These are phyloP conservation scores for Sorghum bicolor DNA, from an alignment of 176 grass and related monocot genomes.

Conservation along the genomic window Sorghum_bicolor_NCBIv3 NC_012870.2:56550001-56550500, in stretches of 20 bases:
- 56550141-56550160: not conserved
- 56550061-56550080: not conserved
- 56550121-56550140: not conserved
- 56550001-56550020: not conserved
- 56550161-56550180: not conserved
- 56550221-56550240: not conserved
- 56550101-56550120: not conserved
- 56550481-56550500: slow-evolving; percentile 94
- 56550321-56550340: slow-evolving; percentile 66
- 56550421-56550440: slow-evolving; percentile 90
- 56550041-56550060: not conserved
- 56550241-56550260: not conserved
- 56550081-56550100: no score
- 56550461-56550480: slow-evolving; percentile 84
- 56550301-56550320: slow-evolving; percentile 70
- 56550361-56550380: slow-evolving; percentile 98
- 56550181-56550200: no score
- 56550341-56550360: slow-evolving; percentile 93
- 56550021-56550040: not conserved
- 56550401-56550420: slow-evolving; percentile 67
- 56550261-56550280: slow-evolving; percentile 45
- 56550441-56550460: slow-evolving; percentile 67
- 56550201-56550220: not conserved
- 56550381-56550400: slow-evolving; percentile 60
- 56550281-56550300: slow-evolving; percentile 76